These are phyloP conservation scores for Coemansia sp. DNA, from an alignment of 192 early-diverging fungal species.

Conservation along the genomic window DNA sequence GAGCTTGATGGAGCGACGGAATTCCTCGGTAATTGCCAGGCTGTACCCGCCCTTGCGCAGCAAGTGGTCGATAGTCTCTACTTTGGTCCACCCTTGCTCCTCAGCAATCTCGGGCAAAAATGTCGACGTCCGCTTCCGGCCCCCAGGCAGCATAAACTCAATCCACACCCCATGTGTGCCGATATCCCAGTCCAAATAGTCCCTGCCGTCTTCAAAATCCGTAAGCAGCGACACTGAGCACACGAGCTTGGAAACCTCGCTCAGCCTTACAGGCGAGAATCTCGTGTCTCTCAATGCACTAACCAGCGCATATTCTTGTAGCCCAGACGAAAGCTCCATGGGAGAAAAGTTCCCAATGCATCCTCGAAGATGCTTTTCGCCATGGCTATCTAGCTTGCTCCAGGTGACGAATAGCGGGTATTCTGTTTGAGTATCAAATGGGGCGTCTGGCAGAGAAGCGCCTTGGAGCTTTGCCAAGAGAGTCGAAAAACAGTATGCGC, in stretches of 20 bases:
- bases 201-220: conserved; percentile 74
- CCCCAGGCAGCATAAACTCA: conserved; percentile 62
- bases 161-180: conserved; percentile 95
- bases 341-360: conserved; percentile 92
- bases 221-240: conserved; percentile 86
- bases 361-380: conserved; percentile 64
- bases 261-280: conserved; percentile 71
- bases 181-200: conserved; percentile 86
- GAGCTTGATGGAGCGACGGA: conserved; percentile 62
- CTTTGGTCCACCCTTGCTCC: conserved; percentile 89
- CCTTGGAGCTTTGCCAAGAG: conserved; percentile 62
- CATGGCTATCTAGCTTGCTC: conserved; percentile 13
- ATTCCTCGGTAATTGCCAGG: conserved; percentile 58
- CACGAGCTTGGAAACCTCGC: conserved; percentile 64
- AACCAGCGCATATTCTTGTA: conserved; percentile 77
- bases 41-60: conserved; percentile 82
- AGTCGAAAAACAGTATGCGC: conserved; percentile 79
- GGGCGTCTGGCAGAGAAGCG: conserved; percentile 6
- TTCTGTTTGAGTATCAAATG: conserved; percentile 40
- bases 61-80: conserved; percentile 79
- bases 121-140: conserved; percentile 66
- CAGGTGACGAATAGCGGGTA: conserved; percentile 56
- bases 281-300: conserved; percentile 80
- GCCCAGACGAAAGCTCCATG: conserved; percentile 63
- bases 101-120: conserved; percentile 87